phyloP scores from a whole-genome alignment of 306 rosid genomes.

The Citrullus mucosospermus region DNA sequence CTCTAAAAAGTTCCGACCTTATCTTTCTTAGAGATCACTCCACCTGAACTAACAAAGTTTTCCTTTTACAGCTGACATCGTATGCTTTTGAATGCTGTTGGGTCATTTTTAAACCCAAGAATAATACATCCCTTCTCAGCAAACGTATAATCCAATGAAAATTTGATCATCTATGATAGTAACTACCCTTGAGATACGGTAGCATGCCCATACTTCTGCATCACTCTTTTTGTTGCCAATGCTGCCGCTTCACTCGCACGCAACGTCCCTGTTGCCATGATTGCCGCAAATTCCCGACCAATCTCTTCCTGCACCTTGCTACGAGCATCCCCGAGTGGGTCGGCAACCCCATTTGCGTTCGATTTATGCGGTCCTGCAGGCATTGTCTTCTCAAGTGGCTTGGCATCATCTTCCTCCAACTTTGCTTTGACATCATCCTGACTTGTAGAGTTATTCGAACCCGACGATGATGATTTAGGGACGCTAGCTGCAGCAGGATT shows the following conservation, averaged over 20 bases:
- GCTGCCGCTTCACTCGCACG: conserved; percentile 98
- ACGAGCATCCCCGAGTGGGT: conserved; percentile 68
- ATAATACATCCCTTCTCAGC: neutral
- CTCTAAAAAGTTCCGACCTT: neutral
- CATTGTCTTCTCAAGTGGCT: conserved; percentile 11
- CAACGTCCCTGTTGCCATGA: conserved; percentile 80
- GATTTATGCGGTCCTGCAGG: conserved; percentile 9
- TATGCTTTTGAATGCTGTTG: neutral
- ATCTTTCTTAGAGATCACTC: neutral
- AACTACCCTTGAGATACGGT: conserved; percentile 37
- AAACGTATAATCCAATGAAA: neutral
- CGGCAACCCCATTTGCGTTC: conserved; percentile 21
- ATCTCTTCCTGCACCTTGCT: conserved; percentile 89
- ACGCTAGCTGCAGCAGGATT: conserved; percentile 22
- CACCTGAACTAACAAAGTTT: neutral
- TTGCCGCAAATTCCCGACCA: conserved; percentile 53
- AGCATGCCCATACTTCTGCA: conserved; percentile 60
- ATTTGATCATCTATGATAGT: too few relatives aligned
- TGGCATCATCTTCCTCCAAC: conserved; percentile 7
- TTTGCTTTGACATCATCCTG: neutral
- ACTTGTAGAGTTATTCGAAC: neutral
- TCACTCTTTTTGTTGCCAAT: conserved; percentile 77
- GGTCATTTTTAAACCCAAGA: neutral
- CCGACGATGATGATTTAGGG: conserved; percentile 7
- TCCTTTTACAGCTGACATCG: neutral